A percentile compares a stretch with the other conserved stretches of the same genome.
Conservation (phyloP, 1,284 basidiomycete genomes). For the Blastosporella zonata region DNA sequence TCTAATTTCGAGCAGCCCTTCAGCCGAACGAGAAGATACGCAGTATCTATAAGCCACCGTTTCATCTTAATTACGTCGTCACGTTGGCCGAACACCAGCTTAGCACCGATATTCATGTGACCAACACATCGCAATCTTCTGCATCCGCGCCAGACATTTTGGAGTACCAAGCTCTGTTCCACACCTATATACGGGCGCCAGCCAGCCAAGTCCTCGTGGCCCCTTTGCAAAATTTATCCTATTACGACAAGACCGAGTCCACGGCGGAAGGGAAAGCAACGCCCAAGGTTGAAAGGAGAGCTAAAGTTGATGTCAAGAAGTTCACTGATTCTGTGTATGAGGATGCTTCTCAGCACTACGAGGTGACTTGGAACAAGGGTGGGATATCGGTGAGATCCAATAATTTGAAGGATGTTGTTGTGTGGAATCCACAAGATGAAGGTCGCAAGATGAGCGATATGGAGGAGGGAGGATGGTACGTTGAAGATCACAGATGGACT, state of each 20-base stretch:
- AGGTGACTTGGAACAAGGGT: slow-evolving; percentile 58
- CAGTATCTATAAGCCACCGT: slow-evolving; percentile 56
- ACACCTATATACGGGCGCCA: slow-evolving; percentile 80
- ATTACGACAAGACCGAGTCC: slow-evolving; percentile 75
- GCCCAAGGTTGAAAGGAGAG: slow-evolving; percentile 60
- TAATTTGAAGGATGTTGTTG: slow-evolving; percentile 73
- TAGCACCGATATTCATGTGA: slow-evolving; percentile 76
- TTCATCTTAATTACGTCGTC: slow-evolving; percentile 75
- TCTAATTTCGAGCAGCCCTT: slow-evolving; percentile 44
- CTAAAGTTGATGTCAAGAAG: slow-evolving; percentile 57
- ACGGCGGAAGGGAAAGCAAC: slow-evolving; percentile 46
- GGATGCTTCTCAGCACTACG: slow-evolving; percentile 53
- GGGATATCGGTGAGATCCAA: slow-evolving; percentile 55
- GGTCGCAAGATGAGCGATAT: slow-evolving; percentile 80
- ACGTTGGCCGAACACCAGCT: slow-evolving; percentile 75
- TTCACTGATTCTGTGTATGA: slow-evolving; percentile 78
- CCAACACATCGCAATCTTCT: slow-evolving; percentile 68
- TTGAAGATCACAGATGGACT: slow-evolving; percentile 9
- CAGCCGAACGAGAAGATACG: slow-evolving; percentile 58
- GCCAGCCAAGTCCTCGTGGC: slow-evolving; percentile 54
- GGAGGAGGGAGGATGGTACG: slow-evolving; percentile 83
- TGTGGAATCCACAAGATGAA: slow-evolving; percentile 83
- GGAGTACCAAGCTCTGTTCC: slow-evolving; percentile 85
- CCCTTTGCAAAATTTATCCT: slow-evolving; percentile 59
- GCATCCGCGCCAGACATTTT: slow-evolving; percentile 40